Base-by-base conservation (phyloP, 805 yeast species). In the Yarrowia sp. region DNA sequence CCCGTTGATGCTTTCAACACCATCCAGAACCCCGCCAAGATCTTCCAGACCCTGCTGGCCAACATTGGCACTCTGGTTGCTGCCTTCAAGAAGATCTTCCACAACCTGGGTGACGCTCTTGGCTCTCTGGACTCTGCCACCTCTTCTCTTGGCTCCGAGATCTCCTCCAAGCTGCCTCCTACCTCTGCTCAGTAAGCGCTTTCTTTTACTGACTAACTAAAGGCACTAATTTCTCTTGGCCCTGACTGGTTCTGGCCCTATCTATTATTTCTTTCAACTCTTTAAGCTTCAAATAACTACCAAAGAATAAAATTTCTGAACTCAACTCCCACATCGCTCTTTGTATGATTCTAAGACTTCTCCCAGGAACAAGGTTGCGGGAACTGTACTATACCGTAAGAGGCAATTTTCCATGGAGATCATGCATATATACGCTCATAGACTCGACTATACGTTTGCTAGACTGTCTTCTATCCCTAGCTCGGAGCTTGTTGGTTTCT, bases 61-160 rank as follows among this genome's bases (percentile, higher is more conserved):
- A 33, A 60, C 66, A 60, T 60, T 19, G 40, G 55, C 14, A 9
- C 52, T 20, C 66, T 55, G 9, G 13, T 33, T 12, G 36, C 14
- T n/a, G 44, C 61, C 24, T 55, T 55, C 46, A 5, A 39, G 46
- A 39, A 24, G 36, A 55, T 55, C 46, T 55, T 55, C 61, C 20
- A 9, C 46, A n/a, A 20, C 36, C 61, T 55, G 10, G 61, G 61
- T 1, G 61, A 39, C 12, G 46, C 38, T 39, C 44, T 55, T n/a
- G 36, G 46, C 20, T n/a, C 46, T 39, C 46, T 55, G 9, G 6
- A 15, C 24, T 55, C 61, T n/a, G 61, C 61, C 46, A 55, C 61
- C 46, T 55, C 61, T 55, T 39, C 61, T 55, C 61, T 55, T 55
- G 61, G 61, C 61, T 55, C 61, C 38, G 61, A 39, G 61, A 15